A percentile compares a stretch with the other conserved stretches of the same genome.
phyloP scores from a whole-genome alignment of 805 yeast genomes.

The Yamadazyma nakazawae region DNA sequence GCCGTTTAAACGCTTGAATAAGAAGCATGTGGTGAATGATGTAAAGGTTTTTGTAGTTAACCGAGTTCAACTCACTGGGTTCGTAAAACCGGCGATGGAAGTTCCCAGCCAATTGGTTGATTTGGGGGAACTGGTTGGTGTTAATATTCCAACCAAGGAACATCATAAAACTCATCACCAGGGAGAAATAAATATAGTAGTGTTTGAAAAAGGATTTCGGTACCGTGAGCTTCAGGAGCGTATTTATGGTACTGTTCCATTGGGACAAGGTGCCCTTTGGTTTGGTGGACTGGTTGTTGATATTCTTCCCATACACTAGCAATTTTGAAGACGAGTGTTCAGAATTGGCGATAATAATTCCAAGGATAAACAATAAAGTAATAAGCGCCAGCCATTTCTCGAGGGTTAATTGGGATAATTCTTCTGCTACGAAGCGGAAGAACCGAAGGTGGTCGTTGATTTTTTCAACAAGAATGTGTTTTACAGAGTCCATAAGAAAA shows the following conservation, averaged over 20 bases:
- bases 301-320: conserved; percentile 14
- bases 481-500: conserved; percentile 5
- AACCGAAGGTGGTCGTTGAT: conserved; percentile 5
- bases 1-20: conserved; percentile 54
- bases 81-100: conserved; percentile 6
- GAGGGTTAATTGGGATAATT: not conserved
- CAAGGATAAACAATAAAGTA: not conserved
- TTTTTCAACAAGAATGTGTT: conserved; percentile 1
- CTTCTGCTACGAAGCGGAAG: not conserved
- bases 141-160: conserved; percentile 5
- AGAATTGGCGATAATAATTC: conserved; percentile 9
- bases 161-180: conserved; percentile 6
- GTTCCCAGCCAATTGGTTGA: not conserved
- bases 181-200: conserved; percentile 50
- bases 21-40: conserved; percentile 23
- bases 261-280: no score
- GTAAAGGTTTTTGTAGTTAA: conserved; percentile 16
- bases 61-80: not conserved
- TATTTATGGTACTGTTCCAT: not conserved
- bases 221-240: conserved; percentile 39
- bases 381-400: conserved; percentile 12
- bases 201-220: conserved; percentile 65
- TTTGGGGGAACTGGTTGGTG: not conserved
- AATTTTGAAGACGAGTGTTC: conserved; percentile 5
- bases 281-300: not conserved